Conservation (phyloP, 2,329 filamentous ascomycete genomes). For the Pseudogymnoascus sp. region DNA sequence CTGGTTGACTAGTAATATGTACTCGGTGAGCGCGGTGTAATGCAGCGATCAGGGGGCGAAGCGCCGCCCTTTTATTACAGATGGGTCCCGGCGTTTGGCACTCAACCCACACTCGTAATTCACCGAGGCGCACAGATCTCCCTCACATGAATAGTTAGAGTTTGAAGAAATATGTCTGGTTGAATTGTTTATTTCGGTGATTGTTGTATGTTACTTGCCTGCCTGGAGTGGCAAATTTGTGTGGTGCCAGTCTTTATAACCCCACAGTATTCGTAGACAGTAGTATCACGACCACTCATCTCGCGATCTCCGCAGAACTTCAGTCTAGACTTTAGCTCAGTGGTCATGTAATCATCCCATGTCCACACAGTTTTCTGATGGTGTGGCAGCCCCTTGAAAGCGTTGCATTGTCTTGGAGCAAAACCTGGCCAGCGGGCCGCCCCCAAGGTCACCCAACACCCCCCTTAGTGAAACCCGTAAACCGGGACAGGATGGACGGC, state of each 20-base stretch:
- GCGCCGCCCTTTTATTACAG: no score
- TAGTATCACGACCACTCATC: neutral
- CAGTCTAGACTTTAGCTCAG: neutral
- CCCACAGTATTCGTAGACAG: neutral
- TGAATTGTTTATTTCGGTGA: neutral
- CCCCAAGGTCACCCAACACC: neutral
- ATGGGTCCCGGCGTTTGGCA: neutral
- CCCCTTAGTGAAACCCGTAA: neutral
- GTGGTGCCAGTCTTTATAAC: neutral
- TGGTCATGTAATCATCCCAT: neutral
- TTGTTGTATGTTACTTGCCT: neutral
- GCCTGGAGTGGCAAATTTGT: neutral
- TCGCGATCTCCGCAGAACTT: neutral
- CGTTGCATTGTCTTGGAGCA: neutral
- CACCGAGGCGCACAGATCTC: neutral
- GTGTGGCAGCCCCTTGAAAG: neutral
- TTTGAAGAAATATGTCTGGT: neutral
- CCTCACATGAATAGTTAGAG: neutral
- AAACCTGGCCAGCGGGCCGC: neutral
- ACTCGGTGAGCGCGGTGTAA: no score
- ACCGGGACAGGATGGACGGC: neutral
- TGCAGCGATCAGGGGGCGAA: no score
- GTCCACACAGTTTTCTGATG: neutral
- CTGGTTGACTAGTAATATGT: no score
- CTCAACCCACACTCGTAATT: neutral